Base-by-base conservation (phyloP, 176 grass and related monocot genomes). In the Oryza coarctata region DNA sequence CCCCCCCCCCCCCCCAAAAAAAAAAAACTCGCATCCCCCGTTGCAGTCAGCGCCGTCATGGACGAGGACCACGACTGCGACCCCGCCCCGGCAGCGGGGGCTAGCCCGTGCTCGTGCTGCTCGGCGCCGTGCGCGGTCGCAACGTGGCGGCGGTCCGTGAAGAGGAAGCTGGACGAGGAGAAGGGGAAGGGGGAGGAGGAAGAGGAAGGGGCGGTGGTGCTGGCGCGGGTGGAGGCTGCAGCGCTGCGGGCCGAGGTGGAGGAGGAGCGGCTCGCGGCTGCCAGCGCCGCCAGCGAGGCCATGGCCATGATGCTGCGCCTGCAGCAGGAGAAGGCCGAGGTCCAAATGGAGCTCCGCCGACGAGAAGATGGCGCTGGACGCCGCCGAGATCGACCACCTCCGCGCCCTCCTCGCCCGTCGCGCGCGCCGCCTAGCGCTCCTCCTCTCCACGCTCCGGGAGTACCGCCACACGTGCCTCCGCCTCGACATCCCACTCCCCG, bases 271-370 rank as follows among this genome's bases (percentile, higher is more conserved):
- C 90, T 82, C 69, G 96, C 96, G 27, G 90, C 96, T 6, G 86
- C 93, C 40, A 91, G 89, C 55, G 97, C 97, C 12, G 87, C 97
- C 17, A 99, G 89, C 84, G 97, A 99, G 85, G 81, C 97, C 77
- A 99, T 99, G 97, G 90, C 93, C 6, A 99, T 99, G 97, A 99
- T 99, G 73, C 86, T 96, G 68, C 91, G 91, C 65, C 93, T 99
- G 12, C 93, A 99, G 89, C 84, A 89, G n/a, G 96, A 95, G 39
- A 99, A 99, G 83, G 96, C 93, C 28, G 96, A 95, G 82, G 89
- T 89, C 18, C 89, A 93, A 87, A 95, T 99, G 96, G 96, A 99
- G 76, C 89, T 92, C 61, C 93, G 96, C 96, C 33, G 96, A 99
- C 73, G 96, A 99, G 86, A 93, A 90, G 88, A 99, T 99, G 93